Evolutionary conservation across 2,329 filamentous ascomycete species (phyloP).

Genomic region (Periconia macrospinosa): DNA sequence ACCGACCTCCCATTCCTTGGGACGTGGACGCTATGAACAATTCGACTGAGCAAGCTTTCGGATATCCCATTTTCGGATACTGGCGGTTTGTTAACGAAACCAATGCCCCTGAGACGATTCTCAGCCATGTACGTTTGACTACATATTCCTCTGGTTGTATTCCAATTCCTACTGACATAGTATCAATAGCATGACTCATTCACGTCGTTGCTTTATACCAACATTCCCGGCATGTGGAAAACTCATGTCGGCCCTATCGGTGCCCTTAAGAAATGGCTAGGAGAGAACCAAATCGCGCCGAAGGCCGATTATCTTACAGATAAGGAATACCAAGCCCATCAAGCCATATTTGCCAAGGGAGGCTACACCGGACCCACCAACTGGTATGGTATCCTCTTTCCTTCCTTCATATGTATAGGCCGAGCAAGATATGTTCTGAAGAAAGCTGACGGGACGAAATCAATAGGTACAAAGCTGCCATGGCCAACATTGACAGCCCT

Average conservation of each 20-base stretch:
- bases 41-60: neutral
- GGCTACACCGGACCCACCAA: neutral
- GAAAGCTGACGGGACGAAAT: neutral
- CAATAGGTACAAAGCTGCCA: neutral
- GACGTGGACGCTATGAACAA: neutral
- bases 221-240: neutral
- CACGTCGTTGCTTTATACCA: neutral
- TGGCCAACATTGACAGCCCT: neutral
- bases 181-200: neutral
- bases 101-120: neutral
- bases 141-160: neutral
- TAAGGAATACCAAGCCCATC: neutral
- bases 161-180: neutral
- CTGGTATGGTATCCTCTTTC: neutral
- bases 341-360: neutral
- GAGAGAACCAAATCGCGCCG: neutral
- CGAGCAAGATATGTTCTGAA: neutral
- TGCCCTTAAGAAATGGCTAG: neutral
- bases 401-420: neutral
- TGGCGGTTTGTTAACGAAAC: neutral
- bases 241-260: neutral
- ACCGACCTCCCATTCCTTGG: neutral
- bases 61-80: neutral
- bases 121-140: neutral
- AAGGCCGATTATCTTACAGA: neutral